Evolutionary conservation across 163 green algal genomes (phyloP).

Genomic region (Botryococcus braunii): DNA sequence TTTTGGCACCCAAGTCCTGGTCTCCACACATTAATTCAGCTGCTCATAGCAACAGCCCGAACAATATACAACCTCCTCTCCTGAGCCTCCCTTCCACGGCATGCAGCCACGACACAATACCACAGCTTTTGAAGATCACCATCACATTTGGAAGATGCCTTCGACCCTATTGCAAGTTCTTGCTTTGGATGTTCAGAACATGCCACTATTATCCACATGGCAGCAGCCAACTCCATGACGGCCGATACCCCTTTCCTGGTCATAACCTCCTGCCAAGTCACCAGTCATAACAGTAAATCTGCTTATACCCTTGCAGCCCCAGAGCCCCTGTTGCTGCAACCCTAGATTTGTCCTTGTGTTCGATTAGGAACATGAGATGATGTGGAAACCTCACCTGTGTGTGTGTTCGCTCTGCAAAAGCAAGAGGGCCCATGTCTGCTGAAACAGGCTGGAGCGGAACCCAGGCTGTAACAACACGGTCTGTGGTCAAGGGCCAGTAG

Average conservation of each 20-base stretch:
- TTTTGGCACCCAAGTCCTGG: conserved; percentile 8
- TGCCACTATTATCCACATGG: too few relatives aligned
- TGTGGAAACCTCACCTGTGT: too few relatives aligned
- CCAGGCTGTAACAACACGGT: conserved; percentile 26
- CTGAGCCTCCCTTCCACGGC: background rate
- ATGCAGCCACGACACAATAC: background rate
- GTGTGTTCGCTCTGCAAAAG: background rate
- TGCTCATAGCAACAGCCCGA: conserved; percentile 23
- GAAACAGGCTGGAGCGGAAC: conserved; percentile 17
- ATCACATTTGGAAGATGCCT: background rate
- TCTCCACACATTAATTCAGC: conserved; percentile 11
- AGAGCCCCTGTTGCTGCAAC: too few relatives aligned
- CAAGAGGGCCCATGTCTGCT: background rate
- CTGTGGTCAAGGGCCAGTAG: conserved; percentile 16
- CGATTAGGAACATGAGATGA: too few relatives aligned
- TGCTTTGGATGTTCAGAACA: too few relatives aligned
- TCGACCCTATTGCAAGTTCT: too few relatives aligned
- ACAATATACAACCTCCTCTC: background rate
- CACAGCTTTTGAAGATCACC: conserved; percentile 2
- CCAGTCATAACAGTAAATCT: too few relatives aligned
- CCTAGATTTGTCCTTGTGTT: too few relatives aligned
- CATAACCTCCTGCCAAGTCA: too few relatives aligned
- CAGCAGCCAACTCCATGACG: too few relatives aligned
- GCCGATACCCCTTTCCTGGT: too few relatives aligned
- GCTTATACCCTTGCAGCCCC: too few relatives aligned